A percentile compares a stretch with the other conserved stretches of the same genome.
phyloP scores from a whole-genome alignment of 1,284 basidiomycete species.

The Taiwanofungus camphoratus region DNA sequence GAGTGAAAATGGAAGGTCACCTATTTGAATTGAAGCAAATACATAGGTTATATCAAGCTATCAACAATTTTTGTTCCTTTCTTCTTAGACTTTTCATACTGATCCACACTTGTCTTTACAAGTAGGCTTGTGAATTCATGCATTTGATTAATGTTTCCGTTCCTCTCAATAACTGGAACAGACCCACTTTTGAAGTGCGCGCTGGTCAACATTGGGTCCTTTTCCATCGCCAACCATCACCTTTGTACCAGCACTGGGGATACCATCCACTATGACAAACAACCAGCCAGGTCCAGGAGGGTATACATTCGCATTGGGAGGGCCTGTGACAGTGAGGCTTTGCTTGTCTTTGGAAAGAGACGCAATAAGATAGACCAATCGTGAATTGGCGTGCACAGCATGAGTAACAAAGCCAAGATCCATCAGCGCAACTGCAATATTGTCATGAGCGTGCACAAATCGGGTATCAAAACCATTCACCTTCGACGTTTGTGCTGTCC shows the following conservation, averaged over 20 bases:
- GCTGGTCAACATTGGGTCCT: conserved; percentile 50
- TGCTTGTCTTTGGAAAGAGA: conserved; percentile 30
- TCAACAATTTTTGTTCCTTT: conserved; percentile 27
- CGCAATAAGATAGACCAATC: conserved; percentile 60
- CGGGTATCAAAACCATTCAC: conserved; percentile 17
- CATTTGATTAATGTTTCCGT: too few relatives aligned
- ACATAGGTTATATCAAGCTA: conserved; percentile 20
- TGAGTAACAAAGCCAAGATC: conserved; percentile 78
- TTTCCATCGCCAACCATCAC: conserved; percentile 67
- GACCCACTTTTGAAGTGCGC: conserved; percentile 51
- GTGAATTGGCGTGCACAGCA: conserved; percentile 71
- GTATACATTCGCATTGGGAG: conserved; percentile 60
- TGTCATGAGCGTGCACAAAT: neutral
- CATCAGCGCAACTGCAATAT: conserved; percentile 59
- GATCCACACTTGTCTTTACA: conserved; percentile 42
- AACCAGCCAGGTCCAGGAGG: conserved; percentile 81
- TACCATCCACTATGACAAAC: conserved; percentile 60
- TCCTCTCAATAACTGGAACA: neutral
- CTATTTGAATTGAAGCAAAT: too few relatives aligned
- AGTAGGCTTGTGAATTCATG: conserved; percentile 30
- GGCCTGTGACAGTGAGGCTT: conserved; percentile 46
- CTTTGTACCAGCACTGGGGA: conserved; percentile 63
- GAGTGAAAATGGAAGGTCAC: too few relatives aligned
- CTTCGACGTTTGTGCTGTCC: conserved; percentile 29
- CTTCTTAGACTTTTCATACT: conserved; percentile 40